A percentile compares a stretch with the other conserved stretches of the same genome.
Conservation (phyloP, 768 basidiomycete genomes). For the Termitomyces sp. region DNA sequence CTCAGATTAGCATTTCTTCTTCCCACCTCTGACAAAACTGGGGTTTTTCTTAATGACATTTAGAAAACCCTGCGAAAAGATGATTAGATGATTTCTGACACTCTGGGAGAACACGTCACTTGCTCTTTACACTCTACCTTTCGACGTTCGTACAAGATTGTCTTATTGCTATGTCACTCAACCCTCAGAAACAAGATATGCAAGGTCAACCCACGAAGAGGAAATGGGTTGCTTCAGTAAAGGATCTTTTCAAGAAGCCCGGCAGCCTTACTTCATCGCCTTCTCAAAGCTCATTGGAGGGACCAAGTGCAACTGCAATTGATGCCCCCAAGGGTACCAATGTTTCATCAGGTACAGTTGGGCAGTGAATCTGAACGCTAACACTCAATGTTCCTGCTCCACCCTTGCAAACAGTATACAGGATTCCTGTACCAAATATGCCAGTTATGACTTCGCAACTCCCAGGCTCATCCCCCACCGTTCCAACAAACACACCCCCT, state of each 20-base stretch:
- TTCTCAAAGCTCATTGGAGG: background rate
- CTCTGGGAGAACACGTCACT: background rate
- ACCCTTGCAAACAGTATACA: background rate
- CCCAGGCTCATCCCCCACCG: background rate
- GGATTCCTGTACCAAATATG: background rate
- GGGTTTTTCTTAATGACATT: too few species aligned
- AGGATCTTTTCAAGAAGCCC: background rate
- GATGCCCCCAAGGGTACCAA: too few species aligned
- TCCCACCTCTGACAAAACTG: too few species aligned
- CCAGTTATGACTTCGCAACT: background rate
- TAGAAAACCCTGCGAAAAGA: too few species aligned
- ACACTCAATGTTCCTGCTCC: background rate
- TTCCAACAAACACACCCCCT: background rate
- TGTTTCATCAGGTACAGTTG: too few species aligned
- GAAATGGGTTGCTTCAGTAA: background rate
- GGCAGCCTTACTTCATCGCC: background rate
- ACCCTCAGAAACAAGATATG: background rate
- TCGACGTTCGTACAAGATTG: background rate
- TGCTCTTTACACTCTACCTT: background rate
- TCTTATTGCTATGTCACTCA: background rate
- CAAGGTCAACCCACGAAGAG: background rate
- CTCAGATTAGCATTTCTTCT: too few species aligned
- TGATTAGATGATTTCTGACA: too few species aligned
- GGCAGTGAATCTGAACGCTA: background rate
- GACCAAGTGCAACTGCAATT: background rate